Base-by-base conservation (phyloP, 257 asterid species). In the Solanum acaule region DNA sequence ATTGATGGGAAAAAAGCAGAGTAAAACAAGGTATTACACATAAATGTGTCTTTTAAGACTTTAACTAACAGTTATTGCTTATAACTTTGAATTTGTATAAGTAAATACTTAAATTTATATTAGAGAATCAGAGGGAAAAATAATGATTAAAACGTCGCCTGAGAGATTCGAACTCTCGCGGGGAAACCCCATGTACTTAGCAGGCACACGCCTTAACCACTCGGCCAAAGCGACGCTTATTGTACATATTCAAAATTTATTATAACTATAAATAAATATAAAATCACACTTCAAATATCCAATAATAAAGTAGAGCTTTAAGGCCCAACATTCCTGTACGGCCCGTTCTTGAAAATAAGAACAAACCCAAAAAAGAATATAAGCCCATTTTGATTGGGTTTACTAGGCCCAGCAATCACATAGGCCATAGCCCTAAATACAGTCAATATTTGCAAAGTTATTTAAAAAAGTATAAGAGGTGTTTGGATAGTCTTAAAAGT, bases 101-200 rank as follows among this genome's bases (percentile, higher is more conserved):
- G 6, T 49, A 49, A 3, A 49, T 5, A 49, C 20, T 46, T 46
- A 14, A 46, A 49, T 49, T 46, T 14, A 16, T 46, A 46, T 14
- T 3, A 10, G 14, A 40, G 13, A 3, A 42, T 12, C 52, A 44
- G 4, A 44, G 59, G 0, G 0, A 73, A 16, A 72, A 18, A 1
- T 6, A 18, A 1, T 6, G 8, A 61, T 13, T 4, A 20, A 18
- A 20, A 18, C 96, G 98, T 93, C 95, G 96, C 98, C 97, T 95
- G 97, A 94, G 98, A 95, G 98, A 95, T 94, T 95, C 98, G 96
- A 94, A 95, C 98, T 94, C 98, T 94, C 96, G 97, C 98, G 98
- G 98, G 96, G 94, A 96, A 91, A 93, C 95, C 96, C 98, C 98
- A 95, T 94, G 98, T 56, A 56, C 65, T 44, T 77, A 35, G 73